Conservation (phyloP, 352 stramenopile species). For the Pythium plurisporium region DNA sequence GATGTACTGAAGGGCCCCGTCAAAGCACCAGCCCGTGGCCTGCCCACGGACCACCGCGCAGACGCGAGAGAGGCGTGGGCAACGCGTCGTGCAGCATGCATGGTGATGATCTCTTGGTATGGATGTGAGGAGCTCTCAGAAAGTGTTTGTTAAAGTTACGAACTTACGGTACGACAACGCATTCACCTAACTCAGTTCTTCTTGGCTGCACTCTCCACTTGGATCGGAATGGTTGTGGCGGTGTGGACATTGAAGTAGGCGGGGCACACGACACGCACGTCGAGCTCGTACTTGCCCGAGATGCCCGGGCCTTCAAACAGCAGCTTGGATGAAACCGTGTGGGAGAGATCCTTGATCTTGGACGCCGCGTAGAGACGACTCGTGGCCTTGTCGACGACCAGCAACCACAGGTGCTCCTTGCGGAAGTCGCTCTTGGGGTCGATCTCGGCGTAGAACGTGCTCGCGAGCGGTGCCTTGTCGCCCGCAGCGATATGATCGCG, state of each 20-base stretch:
- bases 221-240: conserved; percentile 29
- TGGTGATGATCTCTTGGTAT: too few relatives aligned
- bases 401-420: conserved; percentile 71
- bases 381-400: conserved; percentile 57
- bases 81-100: too few relatives aligned
- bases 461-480: conserved; percentile 42
- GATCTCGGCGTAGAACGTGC: conserved; percentile 70
- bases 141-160: too few relatives aligned
- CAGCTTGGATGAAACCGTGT: conserved; percentile 40
- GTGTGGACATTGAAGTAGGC: conserved; percentile 60
- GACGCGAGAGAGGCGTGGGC: too few relatives aligned
- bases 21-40: not conserved
- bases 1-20: not conserved
- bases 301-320: conserved; percentile 63
- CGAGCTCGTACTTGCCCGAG: conserved; percentile 69
- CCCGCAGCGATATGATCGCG: conserved; percentile 43
- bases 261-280: conserved; percentile 63
- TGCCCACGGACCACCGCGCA: too few relatives aligned
- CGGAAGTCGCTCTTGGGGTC: conserved; percentile 61
- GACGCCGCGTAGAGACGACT: conserved; percentile 57
- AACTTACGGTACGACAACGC: too few relatives aligned
- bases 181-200: conserved; percentile 15
- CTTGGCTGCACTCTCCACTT: conserved; percentile 31
- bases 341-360: conserved; percentile 62
- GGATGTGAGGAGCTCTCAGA: too few relatives aligned